Evolutionary conservation across 202 grass and related monocot species (phyloP).

Genomic region (Schoenoplectus triqueter): DNA sequence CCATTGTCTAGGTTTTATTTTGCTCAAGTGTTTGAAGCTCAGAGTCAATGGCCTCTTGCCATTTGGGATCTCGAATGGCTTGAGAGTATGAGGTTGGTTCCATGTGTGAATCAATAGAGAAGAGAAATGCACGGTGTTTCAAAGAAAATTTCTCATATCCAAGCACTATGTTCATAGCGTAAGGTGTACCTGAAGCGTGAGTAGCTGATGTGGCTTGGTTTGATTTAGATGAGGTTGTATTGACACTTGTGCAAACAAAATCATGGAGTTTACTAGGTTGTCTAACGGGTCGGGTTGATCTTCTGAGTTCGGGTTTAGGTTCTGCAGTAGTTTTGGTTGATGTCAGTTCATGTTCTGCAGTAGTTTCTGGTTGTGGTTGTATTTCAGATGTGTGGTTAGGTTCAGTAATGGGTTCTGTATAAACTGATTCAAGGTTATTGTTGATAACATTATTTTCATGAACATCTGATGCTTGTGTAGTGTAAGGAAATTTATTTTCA

Average conservation of each 20-base stretch:
- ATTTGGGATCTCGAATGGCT: conserved; percentile 10
- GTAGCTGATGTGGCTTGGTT: too few species aligned
- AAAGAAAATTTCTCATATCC: conserved; percentile 9
- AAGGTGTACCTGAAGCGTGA: not conserved
- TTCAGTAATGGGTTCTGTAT: too few species aligned
- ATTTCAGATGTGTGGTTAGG: too few species aligned
- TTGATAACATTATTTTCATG: too few species aligned
- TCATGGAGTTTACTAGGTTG: not conserved
- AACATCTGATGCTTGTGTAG: too few species aligned
- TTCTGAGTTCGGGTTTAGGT: too few species aligned
- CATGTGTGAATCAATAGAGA: not conserved
- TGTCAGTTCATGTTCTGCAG: too few species aligned
- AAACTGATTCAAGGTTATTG: too few species aligned
- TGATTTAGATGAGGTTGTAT: too few species aligned
- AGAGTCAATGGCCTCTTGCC: not conserved
- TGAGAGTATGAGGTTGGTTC: not conserved
- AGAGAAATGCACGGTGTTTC: not conserved
- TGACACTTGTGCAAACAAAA: not conserved
- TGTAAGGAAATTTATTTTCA: conserved; percentile 27
- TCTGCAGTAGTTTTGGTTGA: too few species aligned
- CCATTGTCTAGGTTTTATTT: conserved; percentile 32
- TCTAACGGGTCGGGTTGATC: too few species aligned
- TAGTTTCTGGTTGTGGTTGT: too few species aligned
- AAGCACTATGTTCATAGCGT: not conserved
- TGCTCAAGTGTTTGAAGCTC: conserved; percentile 22